Base-by-base conservation (phyloP, 306 rosid genomes). In the Albizia julibrissin region DNA sequence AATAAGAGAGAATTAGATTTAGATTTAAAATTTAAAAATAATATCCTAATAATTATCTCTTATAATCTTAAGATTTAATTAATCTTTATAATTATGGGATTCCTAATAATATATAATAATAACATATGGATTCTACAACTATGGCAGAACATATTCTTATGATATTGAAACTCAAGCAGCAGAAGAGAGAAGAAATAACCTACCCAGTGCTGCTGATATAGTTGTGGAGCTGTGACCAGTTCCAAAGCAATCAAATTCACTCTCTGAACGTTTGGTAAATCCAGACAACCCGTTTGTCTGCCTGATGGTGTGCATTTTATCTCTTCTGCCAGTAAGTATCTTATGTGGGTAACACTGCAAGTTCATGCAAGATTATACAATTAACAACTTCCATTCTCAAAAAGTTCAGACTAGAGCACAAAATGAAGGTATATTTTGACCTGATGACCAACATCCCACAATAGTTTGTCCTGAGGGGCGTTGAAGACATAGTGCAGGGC, bases 401-500 rank as follows among this genome's bases (percentile, higher is more conserved):
- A 37, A 58, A 58, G 65, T 24, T 3, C 65, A 78, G 75, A 12
- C 67, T 42, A 69, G 15, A 75, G 50, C 81, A 39, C 68, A 79
- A 40, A n/a, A 80, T 91, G 40, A 77, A 80, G 70, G 47, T 44
- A 69, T 67, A 58, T 10, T 19, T 52, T 19, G 9, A 52, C 99
- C 98, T 95, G 97, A 85, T 95, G 99, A 61, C 99, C 99, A 82
- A 95, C 99, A 80, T 95, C 99, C 99, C 99, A 95, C 66, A 95
- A 22, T 43, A 95, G 87, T 87, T 81, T 95, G 78, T 95, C 99
- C 81, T 91, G 75, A 16, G 99, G 99, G 58, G 97, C 52, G 83
- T 93, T 95, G 84, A 95, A 95, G 81, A 93, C 97, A 84, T 89
- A 93, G 69, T 93, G 99, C 59, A 95, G 97, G 62, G 99, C 99